Conservation (phyloP, 2,329 filamentous ascomycete genomes). For the Coniella vitis region DNA sequence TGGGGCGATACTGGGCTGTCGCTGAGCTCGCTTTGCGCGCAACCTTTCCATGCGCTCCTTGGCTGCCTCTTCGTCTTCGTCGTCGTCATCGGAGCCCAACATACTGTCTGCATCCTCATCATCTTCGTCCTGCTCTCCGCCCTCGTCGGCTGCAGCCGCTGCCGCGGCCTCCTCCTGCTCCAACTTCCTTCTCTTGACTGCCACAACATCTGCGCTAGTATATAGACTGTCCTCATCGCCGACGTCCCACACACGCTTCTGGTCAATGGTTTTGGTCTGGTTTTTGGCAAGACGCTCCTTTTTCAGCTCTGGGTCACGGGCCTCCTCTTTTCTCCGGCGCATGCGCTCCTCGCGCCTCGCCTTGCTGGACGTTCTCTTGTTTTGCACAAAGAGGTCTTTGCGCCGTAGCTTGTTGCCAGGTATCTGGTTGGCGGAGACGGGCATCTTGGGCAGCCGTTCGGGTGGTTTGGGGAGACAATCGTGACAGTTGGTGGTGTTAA, state of each 20-base stretch:
- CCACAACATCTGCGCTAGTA: constrained; percentile 50
- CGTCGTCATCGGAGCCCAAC: constrained; percentile 59
- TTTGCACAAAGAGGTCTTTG: constrained; percentile 68
- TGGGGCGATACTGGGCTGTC: constrained; percentile 44
- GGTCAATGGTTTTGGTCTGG: constrained; percentile 73
- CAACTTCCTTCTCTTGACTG: constrained; percentile 50
- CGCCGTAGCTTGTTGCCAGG: constrained; percentile 73
- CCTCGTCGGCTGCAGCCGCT: constrained; percentile 37
- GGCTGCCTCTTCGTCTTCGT: constrained; percentile 38
- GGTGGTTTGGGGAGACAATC: neutral
- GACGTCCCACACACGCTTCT: constrained; percentile 86
- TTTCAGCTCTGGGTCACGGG: constrained; percentile 70
- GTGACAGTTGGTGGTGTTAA: neutral
- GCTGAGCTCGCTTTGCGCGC: constrained; percentile 36
- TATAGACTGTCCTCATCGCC: constrained; percentile 53
- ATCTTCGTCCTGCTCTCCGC: constrained; percentile 35
- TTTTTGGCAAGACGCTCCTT: constrained; percentile 70
- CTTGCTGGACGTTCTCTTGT: constrained; percentile 71
- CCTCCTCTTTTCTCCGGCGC: constrained; percentile 75
- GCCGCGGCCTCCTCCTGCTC: constrained; percentile 40
- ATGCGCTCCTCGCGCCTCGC: constrained; percentile 71
- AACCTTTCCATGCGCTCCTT: constrained; percentile 34
- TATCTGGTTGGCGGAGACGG: constrained; percentile 8
- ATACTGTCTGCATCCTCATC: constrained; percentile 67
- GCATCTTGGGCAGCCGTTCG: constrained; percentile 2